Evolutionary conservation across 1,284 basidiomycete genomes (phyloP), one percentile per base, ranked within the genome.

Genomic region (Heliocybe sulcata): DNA sequence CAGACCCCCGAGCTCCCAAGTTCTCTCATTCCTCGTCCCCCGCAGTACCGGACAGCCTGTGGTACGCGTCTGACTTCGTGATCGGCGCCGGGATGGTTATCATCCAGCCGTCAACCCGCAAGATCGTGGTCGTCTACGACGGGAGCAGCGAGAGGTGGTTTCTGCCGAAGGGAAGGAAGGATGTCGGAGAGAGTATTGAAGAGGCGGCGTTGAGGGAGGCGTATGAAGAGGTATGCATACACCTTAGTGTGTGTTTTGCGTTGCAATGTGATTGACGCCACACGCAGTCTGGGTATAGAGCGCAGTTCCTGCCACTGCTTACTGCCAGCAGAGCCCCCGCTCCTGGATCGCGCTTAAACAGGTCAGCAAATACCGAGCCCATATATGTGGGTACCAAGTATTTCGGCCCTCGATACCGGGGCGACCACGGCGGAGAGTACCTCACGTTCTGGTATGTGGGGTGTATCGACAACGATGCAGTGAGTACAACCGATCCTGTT

Each of bases 141-240:
- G 63, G 60, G 1, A 53, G 63, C 25, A 54, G 25, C 19, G 56
- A 70, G 1, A 63, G 66, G 20, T 85, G 74, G 74, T 83, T 85
- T 61, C 69, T 85, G 1, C 83, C 83, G 0, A 77, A 75, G 54
- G 83, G 84, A 8, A 69, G 84, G 53, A 87, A 85, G 64, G 83
- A 86, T 63, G 59, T 78, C 0, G 82, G 81, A 2, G 83, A 87
- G 66, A 75, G 73, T 3, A 59, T 85, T 12, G 82, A 85, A 62
- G 64, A 74, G 45, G 64, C 83, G 0, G 83, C 80, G 0, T 63
- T 85, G 38, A 69, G 84, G 53, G 83, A 85, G 66, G 82, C 78
- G 1, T 80, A 83, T 62, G 83, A 85, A 64, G 83, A 85, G 77
- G 83, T 82, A 54, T 52, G 71, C 31, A 20, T 42, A 2, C 42